Evolutionary conservation across 768 basidiomycete species (phyloP).

Genomic region (Collybiopsis luxurians): DNA sequence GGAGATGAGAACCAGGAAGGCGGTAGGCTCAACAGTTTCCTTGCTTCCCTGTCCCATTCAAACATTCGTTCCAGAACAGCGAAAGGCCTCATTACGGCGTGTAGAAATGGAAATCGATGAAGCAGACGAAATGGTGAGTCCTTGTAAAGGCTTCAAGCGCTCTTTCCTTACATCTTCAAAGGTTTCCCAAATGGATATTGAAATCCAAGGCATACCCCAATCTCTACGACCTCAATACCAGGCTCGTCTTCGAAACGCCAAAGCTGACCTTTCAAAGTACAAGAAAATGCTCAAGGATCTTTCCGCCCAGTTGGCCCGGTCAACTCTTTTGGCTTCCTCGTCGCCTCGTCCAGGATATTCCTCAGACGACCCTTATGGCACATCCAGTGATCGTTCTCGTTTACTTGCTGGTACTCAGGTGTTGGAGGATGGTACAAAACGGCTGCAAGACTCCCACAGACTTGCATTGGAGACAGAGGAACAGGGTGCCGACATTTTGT

Average conservation of each 20-base stretch:
- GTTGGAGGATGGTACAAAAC: conserved; percentile 79
- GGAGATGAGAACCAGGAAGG: conserved; percentile 64
- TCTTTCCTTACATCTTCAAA: conserved; percentile 26
- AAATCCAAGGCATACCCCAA: conserved; percentile 92
- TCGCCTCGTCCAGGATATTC: conserved; percentile 29
- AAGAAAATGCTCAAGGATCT: conserved; percentile 82
- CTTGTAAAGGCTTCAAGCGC: too few species aligned
- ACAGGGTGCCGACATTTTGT: conserved; percentile 89
- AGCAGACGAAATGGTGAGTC: conserved; percentile 90
- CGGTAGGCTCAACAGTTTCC: conserved; percentile 46
- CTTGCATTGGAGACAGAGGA: conserved; percentile 96
- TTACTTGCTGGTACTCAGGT: conserved; percentile 75
- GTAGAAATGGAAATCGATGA: conserved; percentile 97
- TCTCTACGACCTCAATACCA: conserved; percentile 78
- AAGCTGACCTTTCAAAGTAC: conserved; percentile 68
- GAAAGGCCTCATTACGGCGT: conserved; percentile 74
- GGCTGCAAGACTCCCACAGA: conserved; percentile 87
- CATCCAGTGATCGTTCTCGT: conserved; percentile 71
- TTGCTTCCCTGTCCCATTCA: background rate
- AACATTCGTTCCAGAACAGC: conserved; percentile 58
- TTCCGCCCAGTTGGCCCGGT: conserved; percentile 64
- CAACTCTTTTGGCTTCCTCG: conserved; percentile 70
- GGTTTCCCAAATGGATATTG: conserved; percentile 99
- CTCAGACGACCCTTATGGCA: conserved; percentile 80
- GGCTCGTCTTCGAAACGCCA: conserved; percentile 68